Conservation (phyloP, 257 asterid species). For the Echites panduratus region DNA sequence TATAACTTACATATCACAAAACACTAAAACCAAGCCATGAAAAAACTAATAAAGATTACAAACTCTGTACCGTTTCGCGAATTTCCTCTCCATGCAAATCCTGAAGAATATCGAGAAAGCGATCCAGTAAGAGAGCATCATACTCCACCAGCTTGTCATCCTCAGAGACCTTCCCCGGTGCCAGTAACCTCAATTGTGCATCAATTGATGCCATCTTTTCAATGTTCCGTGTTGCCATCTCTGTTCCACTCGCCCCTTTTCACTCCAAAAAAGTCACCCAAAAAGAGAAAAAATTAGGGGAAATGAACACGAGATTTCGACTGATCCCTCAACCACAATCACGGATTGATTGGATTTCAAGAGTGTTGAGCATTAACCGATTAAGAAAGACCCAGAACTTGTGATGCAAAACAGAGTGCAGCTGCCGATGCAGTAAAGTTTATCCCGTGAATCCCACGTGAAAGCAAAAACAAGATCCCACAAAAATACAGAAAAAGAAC, state of each 20-base stretch:
- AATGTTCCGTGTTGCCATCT: conserved; percentile 35
- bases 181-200: conserved; percentile 85
- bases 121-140: conserved; percentile 86
- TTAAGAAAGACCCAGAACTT: not conserved
- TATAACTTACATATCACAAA: not conserved
- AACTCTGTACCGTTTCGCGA: conserved; percentile 65
- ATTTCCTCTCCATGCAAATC: conserved; percentile 90
- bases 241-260: conserved; percentile 10
- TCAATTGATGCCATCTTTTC: conserved; percentile 93
- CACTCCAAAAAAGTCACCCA: not conserved
- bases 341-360: conserved; percentile 34
- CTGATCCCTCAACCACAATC: conserved; percentile 28
- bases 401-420: not conserved
- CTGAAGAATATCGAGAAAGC: conserved; percentile 89
- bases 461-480: conserved; percentile 14
- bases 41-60: conserved; percentile 8
- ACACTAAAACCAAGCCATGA: not conserved
- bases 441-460: conserved; percentile 10
- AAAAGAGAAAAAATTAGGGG: conserved; percentile 1
- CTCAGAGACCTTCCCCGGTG: conserved; percentile 88
- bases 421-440: not conserved
- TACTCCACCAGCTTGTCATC: conserved; percentile 96
- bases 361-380: conserved; percentile 12
- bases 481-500: conserved; percentile 11
- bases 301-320: conserved; percentile 37